Evolutionary conservation across 495 filamentous ascomycete species (phyloP), one percentile per base, ranked within the genome.

Genomic region (Trichoderma reesei): DNA sequence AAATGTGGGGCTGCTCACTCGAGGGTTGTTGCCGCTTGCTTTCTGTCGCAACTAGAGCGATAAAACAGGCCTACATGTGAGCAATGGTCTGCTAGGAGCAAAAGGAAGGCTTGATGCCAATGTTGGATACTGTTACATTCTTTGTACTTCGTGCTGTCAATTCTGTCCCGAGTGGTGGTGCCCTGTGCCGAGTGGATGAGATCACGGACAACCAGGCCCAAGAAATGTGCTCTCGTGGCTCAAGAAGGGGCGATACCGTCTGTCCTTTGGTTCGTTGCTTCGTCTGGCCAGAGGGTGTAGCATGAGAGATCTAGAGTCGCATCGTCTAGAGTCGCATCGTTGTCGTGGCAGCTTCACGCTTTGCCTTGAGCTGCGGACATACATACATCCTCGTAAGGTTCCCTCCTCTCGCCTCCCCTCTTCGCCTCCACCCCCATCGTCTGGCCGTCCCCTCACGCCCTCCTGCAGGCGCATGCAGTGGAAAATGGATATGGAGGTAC

Each of bases 391-490:
- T 26, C 26, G 26, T 26, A 26, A 1, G 26, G 26, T 26, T 26
- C 26, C 26, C 26, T 26, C 26, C 8, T 26, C 18, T 56, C 26
- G 11, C 51, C 20, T 34, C 31, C 26, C 18, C 14, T 56, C 51
- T 56, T 26, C 51, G 51, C 51, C 26, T 56, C 31, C 5, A 46
- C 26, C 26, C 26, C 26, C 26, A 26, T 26, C 26, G 51, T 26
- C 51, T 56, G 6, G 31, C 14, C 51, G 34, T 56, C 51, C 51
- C 51, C 51, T 56, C 51, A 36, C 51, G 51, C 51, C 10, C 31
- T 54, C 46, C 33, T 56, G 51, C 51, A 56, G 51, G 51, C 51
- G 9, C 3, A 56, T 56, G 51, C 51, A 56, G 20, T 56, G 9
- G 18, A 48, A 26, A 20, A 48, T 18, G 44, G 26, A 33, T 33